Evolutionary conservation across 2,329 filamentous ascomycete species (phyloP).

Genomic region (Fusarium sp.): DNA sequence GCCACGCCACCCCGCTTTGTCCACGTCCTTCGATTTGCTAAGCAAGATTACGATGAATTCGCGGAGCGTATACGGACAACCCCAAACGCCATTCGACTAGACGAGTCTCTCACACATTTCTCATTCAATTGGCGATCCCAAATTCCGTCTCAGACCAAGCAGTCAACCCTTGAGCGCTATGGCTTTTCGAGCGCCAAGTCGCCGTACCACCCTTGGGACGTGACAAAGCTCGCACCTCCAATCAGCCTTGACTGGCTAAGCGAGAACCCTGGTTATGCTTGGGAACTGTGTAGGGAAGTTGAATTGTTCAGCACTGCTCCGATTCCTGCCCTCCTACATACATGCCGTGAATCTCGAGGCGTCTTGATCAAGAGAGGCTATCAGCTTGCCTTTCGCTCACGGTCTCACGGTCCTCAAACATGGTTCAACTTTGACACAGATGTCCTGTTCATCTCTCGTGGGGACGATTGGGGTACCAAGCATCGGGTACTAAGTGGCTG

Average conservation of each 20-base stretch:
- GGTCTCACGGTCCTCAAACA: neutral
- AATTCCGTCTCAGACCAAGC: fast-evolving
- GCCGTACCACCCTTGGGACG: neutral
- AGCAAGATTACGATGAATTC: neutral
- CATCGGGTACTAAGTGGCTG: neutral
- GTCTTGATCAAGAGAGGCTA: neutral
- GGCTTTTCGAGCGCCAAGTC: neutral
- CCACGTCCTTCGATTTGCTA: fast-evolving
- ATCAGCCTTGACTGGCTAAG: neutral
- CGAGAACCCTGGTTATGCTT: neutral
- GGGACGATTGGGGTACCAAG: neutral
- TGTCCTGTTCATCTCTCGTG: fast-evolving
- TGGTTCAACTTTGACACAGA: neutral
- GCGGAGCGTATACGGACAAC: neutral
- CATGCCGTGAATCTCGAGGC: neutral
- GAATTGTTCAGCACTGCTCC: neutral
- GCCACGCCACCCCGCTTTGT: neutral
- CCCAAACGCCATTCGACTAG: neutral
- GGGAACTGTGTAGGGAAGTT: neutral
- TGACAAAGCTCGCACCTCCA: neutral
- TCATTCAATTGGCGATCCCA: neutral
- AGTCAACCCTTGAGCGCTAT: neutral
- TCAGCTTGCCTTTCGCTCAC: neutral
- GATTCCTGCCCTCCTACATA: neutral
- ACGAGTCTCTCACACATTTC: neutral